Evolutionary conservation across 2,329 filamentous ascomycete genomes (phyloP).

Genomic region (Hirsutella thompsonii): DNA sequence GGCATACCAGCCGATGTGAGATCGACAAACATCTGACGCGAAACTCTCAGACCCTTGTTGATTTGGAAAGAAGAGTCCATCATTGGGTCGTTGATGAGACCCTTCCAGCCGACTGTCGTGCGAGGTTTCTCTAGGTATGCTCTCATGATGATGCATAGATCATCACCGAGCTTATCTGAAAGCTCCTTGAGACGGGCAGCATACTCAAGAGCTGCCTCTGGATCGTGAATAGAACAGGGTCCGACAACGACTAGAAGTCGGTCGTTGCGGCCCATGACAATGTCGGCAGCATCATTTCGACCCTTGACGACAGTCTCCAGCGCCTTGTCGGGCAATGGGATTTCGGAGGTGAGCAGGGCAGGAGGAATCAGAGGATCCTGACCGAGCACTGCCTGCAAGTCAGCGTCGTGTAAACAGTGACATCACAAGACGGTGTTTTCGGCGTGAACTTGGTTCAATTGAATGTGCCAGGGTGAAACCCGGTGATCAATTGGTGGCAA

Average conservation of each 20-base stretch:
- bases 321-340: constrained; percentile 54
- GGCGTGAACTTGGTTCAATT: not conserved
- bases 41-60: constrained; percentile 92
- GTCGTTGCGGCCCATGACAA: constrained; percentile 70
- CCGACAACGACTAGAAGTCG: constrained; percentile 89
- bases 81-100: constrained; percentile 96
- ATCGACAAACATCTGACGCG: constrained; percentile 87
- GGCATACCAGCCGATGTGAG: constrained; percentile 81
- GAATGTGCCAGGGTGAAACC: too few relatives aligned
- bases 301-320: constrained; percentile 59
- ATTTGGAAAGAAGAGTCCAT: constrained; percentile 97
- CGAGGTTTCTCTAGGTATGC: constrained; percentile 98
- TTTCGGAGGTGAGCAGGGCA: constrained; percentile 73
- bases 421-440: not conserved
- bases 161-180: constrained; percentile 65
- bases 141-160: constrained; percentile 91
- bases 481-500: too few relatives aligned
- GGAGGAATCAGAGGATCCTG: constrained; percentile 91
- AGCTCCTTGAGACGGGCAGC: constrained; percentile 64
- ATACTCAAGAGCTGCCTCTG: constrained; percentile 78
- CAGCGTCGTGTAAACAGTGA: constrained; percentile 3
- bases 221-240: constrained; percentile 96
- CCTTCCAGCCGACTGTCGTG: constrained; percentile 98
- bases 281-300: constrained; percentile 54
- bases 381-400: constrained; percentile 56